Evolutionary conservation across 2,329 filamentous ascomycete species (phyloP).

Genomic region (Hirsutella rhossiliensis): DNA sequence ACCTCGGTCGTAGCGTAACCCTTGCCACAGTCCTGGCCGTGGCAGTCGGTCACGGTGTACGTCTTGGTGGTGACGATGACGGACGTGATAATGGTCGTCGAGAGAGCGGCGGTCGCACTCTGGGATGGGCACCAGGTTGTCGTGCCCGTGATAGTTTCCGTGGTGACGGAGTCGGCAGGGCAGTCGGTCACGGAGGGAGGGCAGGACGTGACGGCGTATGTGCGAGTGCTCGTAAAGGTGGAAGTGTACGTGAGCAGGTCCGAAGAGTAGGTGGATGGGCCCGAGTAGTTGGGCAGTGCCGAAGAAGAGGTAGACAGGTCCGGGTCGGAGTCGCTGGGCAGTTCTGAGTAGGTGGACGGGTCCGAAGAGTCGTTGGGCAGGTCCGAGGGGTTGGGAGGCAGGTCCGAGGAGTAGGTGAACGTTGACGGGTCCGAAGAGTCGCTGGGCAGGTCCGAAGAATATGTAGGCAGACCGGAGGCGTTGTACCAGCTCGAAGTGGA

Average conservation of each 20-base stretch:
- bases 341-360: too few relatives aligned
- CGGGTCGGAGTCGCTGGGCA: too few relatives aligned
- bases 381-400: too few relatives aligned
- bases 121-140: constrained; percentile 22
- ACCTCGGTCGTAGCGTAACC: constrained; percentile 12
- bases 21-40: constrained; percentile 26
- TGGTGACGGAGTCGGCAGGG: constrained; percentile 16
- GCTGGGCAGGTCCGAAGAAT: too few relatives aligned
- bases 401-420: too few relatives aligned
- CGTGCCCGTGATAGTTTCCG: constrained; percentile 12
- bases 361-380: too few relatives aligned
- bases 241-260: not conserved
- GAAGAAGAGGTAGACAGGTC: too few relatives aligned
- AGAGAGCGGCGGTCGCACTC: not conserved
- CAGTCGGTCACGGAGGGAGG: constrained; percentile 14
- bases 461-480: too few relatives aligned
- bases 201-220: constrained; percentile 20
- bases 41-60: constrained; percentile 46
- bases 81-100: constrained; percentile 10
- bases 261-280: not conserved
- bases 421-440: too few relatives aligned
- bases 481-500: too few relatives aligned
- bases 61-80: constrained; percentile 41
- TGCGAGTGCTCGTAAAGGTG: constrained; percentile 9
- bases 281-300: not conserved